Conservation (phyloP, 2,329 filamentous ascomycete species). For the Ophiostoma novo-ulmi region DNA sequence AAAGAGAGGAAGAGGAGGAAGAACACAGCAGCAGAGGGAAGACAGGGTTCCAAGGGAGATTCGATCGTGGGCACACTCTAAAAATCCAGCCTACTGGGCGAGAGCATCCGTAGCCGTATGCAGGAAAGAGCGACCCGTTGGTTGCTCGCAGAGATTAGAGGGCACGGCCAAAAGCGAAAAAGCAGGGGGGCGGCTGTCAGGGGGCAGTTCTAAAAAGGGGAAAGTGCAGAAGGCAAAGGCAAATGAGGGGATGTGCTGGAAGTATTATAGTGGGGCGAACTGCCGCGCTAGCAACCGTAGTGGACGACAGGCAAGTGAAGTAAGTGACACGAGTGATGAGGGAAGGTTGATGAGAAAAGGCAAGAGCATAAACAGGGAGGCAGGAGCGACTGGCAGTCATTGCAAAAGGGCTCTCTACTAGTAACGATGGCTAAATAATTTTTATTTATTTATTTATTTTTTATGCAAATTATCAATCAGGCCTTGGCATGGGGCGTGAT, state of each 20-base stretch:
- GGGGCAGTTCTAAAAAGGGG: neutral
- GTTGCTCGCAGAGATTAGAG: neutral
- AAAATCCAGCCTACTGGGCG: constrained; percentile 10
- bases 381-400: neutral
- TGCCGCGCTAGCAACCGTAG: neutral
- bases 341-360: neutral
- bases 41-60: neutral
- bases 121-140: constrained; percentile 13
- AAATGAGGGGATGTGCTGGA: neutral
- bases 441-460: too few species aligned
- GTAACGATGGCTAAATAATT: neutral
- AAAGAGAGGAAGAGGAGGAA: neutral
- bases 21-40: neutral
- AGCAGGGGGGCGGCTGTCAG: constrained; percentile 13
- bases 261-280: neutral
- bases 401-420: neutral
- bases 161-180: constrained; percentile 3
- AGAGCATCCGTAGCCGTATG: constrained; percentile 13
- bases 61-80: constrained; percentile 11
- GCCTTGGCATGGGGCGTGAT: neutral
- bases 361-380: neutral
- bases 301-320: neutral
- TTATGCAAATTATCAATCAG: neutral
- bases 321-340: neutral
- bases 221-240: neutral